phyloP scores from a whole-genome alignment of 768 basidiomycete genomes.

The Collybiopsis luxurians region DNA sequence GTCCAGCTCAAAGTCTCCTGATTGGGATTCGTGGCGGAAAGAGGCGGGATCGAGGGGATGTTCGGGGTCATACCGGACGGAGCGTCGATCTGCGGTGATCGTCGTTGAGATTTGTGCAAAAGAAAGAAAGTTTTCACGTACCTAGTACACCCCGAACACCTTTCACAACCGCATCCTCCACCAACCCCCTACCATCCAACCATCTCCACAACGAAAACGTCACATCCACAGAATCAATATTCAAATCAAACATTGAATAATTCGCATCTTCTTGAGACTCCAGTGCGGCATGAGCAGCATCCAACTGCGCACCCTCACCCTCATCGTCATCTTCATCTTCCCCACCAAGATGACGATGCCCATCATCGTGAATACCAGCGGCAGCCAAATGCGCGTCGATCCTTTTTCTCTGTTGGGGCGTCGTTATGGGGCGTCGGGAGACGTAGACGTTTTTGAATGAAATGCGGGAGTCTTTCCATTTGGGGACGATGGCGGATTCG shows the following conservation, averaged over 20 bases:
- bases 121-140: slow-evolving; percentile 30
- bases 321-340: slow-evolving; percentile 64
- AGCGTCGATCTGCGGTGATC: slow-evolving; percentile 61
- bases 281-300: too few relatives aligned
- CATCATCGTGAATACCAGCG: slow-evolving; percentile 73
- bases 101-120: background rate
- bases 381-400: slow-evolving; percentile 51
- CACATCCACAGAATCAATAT: slow-evolving; percentile 93
- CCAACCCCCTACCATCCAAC: slow-evolving; percentile 93
- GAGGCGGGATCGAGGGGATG: slow-evolving; percentile 76
- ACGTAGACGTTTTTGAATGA: slow-evolving; percentile 97
- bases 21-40: slow-evolving; percentile 69
- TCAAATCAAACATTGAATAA: slow-evolving; percentile 91
- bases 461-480: slow-evolving; percentile 94
- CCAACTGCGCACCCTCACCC: background rate
- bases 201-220: slow-evolving; percentile 87
- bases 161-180: slow-evolving; percentile 88
- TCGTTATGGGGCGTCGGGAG: slow-evolving; percentile 64
- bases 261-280: slow-evolving; percentile 57
- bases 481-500: slow-evolving; percentile 96
- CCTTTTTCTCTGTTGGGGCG: slow-evolving; percentile 16
- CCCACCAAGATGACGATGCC: slow-evolving; percentile 58
- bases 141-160: slow-evolving; percentile 94
- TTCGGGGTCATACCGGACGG: slow-evolving; percentile 82
- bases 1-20: slow-evolving; percentile 92